phyloP scores from a whole-genome alignment of 805 yeast genomes.

The Metschnikowia amazonensis region DNA sequence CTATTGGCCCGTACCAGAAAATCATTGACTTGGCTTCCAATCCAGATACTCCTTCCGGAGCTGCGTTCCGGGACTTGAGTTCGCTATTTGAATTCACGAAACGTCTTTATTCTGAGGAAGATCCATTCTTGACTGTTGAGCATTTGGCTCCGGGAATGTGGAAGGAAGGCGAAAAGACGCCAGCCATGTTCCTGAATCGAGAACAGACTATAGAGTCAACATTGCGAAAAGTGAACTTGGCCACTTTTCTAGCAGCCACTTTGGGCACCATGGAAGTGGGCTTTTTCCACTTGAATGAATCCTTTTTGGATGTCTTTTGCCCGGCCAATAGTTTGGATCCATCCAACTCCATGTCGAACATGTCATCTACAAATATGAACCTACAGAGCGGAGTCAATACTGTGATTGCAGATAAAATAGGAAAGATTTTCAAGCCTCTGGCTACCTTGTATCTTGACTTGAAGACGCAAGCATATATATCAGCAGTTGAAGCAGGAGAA shows the following conservation, averaged over 20 bases:
- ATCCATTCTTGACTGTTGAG: constrained; percentile 67
- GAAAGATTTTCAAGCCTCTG: constrained; percentile 73
- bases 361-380: constrained; percentile 28
- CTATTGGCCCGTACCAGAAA: constrained; percentile 72
- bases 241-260: constrained; percentile 84
- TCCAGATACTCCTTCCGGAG: constrained; percentile 62
- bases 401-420: constrained; percentile 38
- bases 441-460: constrained; percentile 77
- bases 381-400: constrained; percentile 33
- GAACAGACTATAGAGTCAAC: constrained; percentile 63
- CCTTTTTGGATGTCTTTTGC: constrained; percentile 83
- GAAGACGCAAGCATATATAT: constrained; percentile 92
- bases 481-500: constrained; percentile 69
- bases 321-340: constrained; percentile 62
- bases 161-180: constrained; percentile 59
- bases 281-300: constrained; percentile 77
- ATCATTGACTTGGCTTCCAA: constrained; percentile 66
- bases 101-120: constrained; percentile 61
- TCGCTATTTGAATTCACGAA: constrained; percentile 76
- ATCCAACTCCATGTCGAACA: constrained; percentile 36
- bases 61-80: constrained; percentile 63
- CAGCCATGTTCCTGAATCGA: constrained; percentile 52
- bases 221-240: constrained; percentile 77
- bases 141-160: constrained; percentile 70
- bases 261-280: constrained; percentile 84